A percentile compares a stretch with the other conserved stretches of the same genome.
These are phyloP conservation scores for Stylosanthes scabra DNA, from an alignment of 331 rosid species.

Conservation along the genomic window DNA sequence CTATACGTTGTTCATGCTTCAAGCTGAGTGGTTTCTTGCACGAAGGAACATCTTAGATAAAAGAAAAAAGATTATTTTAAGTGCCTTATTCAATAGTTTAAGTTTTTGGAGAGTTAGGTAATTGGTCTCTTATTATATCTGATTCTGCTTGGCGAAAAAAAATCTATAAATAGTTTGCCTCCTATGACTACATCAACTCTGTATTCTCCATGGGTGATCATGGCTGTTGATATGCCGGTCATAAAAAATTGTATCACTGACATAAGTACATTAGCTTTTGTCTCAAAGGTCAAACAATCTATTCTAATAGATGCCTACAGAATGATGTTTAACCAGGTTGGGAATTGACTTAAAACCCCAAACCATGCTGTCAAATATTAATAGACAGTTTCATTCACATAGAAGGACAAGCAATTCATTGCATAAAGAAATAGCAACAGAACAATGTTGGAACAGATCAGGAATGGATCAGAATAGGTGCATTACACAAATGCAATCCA, in stretches of 20 bases:
- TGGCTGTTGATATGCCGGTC: neutral
- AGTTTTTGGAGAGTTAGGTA: slow-evolving; percentile 4
- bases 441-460: neutral
- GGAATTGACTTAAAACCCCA: neutral
- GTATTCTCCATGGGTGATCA: neutral
- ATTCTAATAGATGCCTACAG: neutral
- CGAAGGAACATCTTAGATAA: no score
- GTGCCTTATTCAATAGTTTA: no score
- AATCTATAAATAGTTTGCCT: slow-evolving; percentile 3
- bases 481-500: neutral
- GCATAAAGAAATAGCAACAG: slow-evolving; percentile 5
- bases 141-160: slow-evolving; percentile 7
- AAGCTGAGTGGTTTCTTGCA: no score
- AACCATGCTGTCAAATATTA: neutral
- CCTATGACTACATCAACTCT: slow-evolving; percentile 46
- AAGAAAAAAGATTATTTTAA: no score
- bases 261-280: neutral
- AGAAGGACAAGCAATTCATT: neutral
- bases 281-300: neutral
- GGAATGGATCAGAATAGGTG: neutral
- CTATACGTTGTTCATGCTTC: no score
- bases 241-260: slow-evolving; percentile 9
- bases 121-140: neutral
- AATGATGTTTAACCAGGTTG: neutral
- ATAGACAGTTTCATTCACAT: neutral